Percentiles rank a stretch among this genome's conserved stretches.
Evolutionary conservation across 192 early-diverging fungal genomes (phyloP).

Genomic region (Coemansia brasiliensis): DNA sequence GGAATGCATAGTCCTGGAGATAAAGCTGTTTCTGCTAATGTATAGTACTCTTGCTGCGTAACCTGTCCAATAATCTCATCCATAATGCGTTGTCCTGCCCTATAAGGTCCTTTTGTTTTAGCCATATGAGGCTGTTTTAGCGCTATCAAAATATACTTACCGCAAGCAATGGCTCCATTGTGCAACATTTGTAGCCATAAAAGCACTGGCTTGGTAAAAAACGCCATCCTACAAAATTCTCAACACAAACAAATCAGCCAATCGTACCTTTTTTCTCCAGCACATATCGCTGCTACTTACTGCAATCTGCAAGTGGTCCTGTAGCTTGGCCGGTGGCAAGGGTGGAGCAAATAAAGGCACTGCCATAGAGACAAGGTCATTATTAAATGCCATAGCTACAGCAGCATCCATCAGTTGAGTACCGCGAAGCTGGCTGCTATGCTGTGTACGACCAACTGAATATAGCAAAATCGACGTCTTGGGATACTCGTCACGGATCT

Average conservation of each 20-base stretch:
- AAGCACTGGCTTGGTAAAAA: slow-evolving; percentile 21
- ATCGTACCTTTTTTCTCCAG: background rate
- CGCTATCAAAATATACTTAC: slow-evolving; percentile 10
- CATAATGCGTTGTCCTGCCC: slow-evolving; percentile 15
- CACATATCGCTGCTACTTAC: slow-evolving; percentile 16
- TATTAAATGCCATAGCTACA: slow-evolving; percentile 18
- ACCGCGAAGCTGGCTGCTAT: background rate
- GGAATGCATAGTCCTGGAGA: slow-evolving; percentile 25
- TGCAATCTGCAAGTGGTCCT: slow-evolving; percentile 7
- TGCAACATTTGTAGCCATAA: slow-evolving; percentile 32
- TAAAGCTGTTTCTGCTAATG: slow-evolving; percentile 28
- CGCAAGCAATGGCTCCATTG: slow-evolving; percentile 36
- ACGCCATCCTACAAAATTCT: slow-evolving; percentile 13
- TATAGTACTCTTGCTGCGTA: slow-evolving; percentile 37
- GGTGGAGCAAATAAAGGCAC: slow-evolving; percentile 35
- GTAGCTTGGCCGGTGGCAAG: background rate
- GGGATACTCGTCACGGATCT: slow-evolving; percentile 69
- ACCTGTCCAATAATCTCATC: slow-evolving; percentile 36
- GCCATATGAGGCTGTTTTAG: background rate
- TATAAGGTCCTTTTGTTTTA: background rate
- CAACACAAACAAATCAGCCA: background rate
- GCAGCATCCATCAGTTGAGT: slow-evolving; percentile 23
- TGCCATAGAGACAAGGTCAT: slow-evolving; percentile 29
- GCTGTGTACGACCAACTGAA: slow-evolving; percentile 41
- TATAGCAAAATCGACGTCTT: slow-evolving; percentile 64